Conservation (phyloP, 2,329 filamentous ascomycete genomes). For the Myrmaecium sp. region DNA sequence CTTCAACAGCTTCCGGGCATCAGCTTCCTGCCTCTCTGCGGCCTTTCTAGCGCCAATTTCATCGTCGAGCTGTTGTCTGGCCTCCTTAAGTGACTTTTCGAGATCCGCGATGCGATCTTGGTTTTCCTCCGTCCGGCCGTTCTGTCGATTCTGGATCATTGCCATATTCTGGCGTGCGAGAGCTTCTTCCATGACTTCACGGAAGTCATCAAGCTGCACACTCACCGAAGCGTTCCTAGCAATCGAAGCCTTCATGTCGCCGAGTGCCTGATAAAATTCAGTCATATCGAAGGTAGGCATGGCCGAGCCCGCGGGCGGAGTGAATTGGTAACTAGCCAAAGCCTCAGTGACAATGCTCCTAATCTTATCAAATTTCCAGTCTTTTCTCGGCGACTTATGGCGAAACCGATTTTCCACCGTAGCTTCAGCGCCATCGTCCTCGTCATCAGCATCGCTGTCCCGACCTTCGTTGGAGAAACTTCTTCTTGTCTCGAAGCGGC, state of each 20-base stretch:
- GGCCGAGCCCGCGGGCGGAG: constrained; percentile 1
- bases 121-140: constrained; percentile 15
- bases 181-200: constrained; percentile 19
- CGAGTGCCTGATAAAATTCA: constrained; percentile 30
- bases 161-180: constrained; percentile 18
- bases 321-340: constrained; percentile 1
- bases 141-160: constrained; percentile 13
- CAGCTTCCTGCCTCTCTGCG: constrained; percentile 26
- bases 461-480: constrained; percentile 53
- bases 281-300: constrained; percentile 12
- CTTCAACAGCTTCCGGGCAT: constrained; percentile 26
- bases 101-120: constrained; percentile 18
- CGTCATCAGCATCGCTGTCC: constrained; percentile 87
- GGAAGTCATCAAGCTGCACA: constrained; percentile 27
- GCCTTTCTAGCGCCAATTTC: constrained; percentile 25
- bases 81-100: constrained; percentile 17
- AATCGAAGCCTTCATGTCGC: constrained; percentile 31
- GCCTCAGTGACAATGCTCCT: constrained; percentile 41
- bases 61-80: constrained; percentile 17
- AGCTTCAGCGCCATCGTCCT: constrained; percentile 58
- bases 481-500: constrained; percentile 40
- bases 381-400: constrained; percentile 60
- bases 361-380: constrained; percentile 71
- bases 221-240: constrained; percentile 27
- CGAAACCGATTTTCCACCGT: too few species aligned